These are phyloP conservation scores for Geranomyces michiganensis DNA, from an alignment of 192 early-diverging fungal genomes.

Conservation along the genomic window DNA sequence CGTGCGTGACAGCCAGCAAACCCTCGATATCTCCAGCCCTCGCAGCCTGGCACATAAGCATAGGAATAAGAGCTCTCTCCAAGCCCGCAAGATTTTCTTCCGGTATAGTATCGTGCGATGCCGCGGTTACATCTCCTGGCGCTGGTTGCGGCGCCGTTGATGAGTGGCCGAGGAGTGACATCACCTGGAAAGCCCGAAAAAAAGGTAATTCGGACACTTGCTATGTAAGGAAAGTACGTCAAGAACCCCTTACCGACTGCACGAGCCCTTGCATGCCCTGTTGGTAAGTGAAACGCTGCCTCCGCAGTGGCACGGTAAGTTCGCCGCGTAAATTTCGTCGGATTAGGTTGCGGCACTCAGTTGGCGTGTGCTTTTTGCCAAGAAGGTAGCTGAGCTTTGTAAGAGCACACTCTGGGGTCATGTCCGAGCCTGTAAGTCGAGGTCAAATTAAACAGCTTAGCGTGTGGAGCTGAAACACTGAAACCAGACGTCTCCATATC, in stretches of 20 bases:
- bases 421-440: constrained; percentile 60
- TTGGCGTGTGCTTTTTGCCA: constrained; percentile 66
- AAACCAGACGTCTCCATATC: neutral
- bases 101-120: neutral
- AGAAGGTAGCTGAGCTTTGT: constrained; percentile 95
- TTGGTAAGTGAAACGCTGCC: constrained; percentile 69
- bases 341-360: constrained; percentile 78
- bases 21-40: constrained; percentile 84
- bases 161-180: constrained; percentile 27
- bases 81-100: constrained; percentile 39
- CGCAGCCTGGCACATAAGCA: constrained; percentile 84
- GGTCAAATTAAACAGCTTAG: neutral
- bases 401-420: constrained; percentile 94
- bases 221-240: too few species aligned
- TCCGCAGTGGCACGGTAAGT: constrained; percentile 71
- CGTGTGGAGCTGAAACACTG: neutral
- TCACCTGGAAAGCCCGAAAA: neutral
- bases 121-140: neutral
- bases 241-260: constrained; percentile 10
- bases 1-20: constrained; percentile 57
- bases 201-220: too few species aligned
- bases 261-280: constrained; percentile 58
- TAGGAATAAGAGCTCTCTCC: constrained; percentile 77
- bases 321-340: constrained; percentile 89
- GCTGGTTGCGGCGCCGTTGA: neutral